Base-by-base conservation (phyloP, 2,329 filamentous ascomycete genomes). In the Coniochaeta prunicola region DNA sequence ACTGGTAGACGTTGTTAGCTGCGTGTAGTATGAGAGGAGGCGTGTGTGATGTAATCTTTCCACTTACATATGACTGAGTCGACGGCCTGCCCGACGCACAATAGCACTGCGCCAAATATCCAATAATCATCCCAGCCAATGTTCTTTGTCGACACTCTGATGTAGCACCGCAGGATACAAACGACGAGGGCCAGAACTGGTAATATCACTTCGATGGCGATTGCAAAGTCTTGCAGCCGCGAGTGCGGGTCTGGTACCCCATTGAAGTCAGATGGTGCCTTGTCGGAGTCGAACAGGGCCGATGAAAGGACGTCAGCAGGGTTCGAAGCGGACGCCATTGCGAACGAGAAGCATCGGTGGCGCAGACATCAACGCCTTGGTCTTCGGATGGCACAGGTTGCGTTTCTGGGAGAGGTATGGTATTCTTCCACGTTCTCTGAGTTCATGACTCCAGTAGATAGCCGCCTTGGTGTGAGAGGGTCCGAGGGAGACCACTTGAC, bases 151-250 rank as follows among this genome's bases (percentile, higher is more conserved):
- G 50, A 58, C 7, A 65, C 13, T 15, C 67, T 64, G 45, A 63
- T 65, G 59, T 66, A 67, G 21, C 64, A 54, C 33, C 68, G 61
- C 56, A 69, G 58, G 8, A 48, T 45, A 34, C 67, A 60, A 15
- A 65, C 55, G 26, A 67, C 48, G 19, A 67, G 33, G 7, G 67
- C 65, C 15, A 70, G 61, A 3, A 58, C 53, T 9, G 69, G 67
- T 15, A 68, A 64, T 57, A 70, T 60, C 50, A 70, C 59, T 50
- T 63, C 65, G 45, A 71, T 63, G 55, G 61, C 61, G 34, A 65
- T 60, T 33, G 62, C 64, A 13, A 64, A 58, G 45, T 59, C 58
- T 58, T 66, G 63, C 56, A 65, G 60, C 34, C 58, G n/a, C 24
- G 45, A 26, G 21, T 50, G 45, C 8, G 45, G 45, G 10, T 50